Percentiles rank a stretch among this genome's conserved stretches.
phyloP scores from a whole-genome alignment of 371 early-diverging fungal genomes.

The Mortierella sp. region DNA sequence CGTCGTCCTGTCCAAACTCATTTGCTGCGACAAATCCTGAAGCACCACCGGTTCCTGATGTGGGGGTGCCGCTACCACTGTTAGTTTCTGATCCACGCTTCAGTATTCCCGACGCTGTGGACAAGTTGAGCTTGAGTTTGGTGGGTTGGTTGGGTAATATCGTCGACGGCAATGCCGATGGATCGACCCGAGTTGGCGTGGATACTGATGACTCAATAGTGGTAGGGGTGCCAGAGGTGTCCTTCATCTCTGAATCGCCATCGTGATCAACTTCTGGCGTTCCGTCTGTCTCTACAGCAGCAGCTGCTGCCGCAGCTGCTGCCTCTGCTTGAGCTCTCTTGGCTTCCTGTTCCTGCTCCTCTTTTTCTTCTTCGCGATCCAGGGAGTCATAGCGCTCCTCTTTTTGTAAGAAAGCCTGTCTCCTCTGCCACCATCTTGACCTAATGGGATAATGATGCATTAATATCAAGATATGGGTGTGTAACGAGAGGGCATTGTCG shows the following conservation, averaged over 20 bases:
- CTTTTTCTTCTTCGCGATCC: conserved; percentile 65
- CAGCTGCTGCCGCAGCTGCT: conserved; percentile 36
- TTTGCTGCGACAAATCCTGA: conserved; percentile 50
- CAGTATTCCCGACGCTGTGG: conserved; percentile 24
- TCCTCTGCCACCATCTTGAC: conserved; percentile 74
- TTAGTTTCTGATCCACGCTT: conserved; percentile 27
- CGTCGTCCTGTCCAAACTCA: conserved; percentile 63
- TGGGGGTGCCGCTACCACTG: conserved; percentile 18
- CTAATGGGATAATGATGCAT: conserved; percentile 45
- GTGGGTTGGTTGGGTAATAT: conserved; percentile 47
- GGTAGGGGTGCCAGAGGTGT: background rate
- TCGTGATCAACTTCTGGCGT: conserved; percentile 11
- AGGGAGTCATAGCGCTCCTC: conserved; percentile 77
- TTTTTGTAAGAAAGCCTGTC: conserved; percentile 69
- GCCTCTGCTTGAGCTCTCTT: conserved; percentile 37
- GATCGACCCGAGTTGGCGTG: background rate
- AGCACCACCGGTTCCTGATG: conserved; percentile 17
- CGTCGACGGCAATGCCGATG: background rate
- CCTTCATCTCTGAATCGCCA: conserved; percentile 34
- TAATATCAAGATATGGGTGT: background rate
- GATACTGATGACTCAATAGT: background rate
- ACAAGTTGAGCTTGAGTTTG: conserved; percentile 61
- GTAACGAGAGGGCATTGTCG: too few species aligned
- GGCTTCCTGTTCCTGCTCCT: conserved; percentile 33
- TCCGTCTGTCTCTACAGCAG: conserved; percentile 16